Conservation (phyloP, 345 rosid species). For the Moricandia moricandioides region DNA sequence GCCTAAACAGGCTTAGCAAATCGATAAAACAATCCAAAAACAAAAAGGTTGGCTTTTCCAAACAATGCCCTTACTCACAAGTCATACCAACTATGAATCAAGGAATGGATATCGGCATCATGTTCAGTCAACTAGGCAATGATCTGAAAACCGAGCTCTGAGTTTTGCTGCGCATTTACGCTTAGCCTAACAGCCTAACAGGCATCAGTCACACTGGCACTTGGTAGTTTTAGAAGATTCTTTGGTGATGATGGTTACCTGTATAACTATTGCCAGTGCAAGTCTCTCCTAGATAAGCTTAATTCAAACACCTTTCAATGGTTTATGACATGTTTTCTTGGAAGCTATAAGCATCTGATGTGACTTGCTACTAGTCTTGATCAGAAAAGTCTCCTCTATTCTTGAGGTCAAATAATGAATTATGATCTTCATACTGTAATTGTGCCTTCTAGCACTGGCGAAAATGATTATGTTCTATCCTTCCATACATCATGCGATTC, state of each 20-base stretch:
- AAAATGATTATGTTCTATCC: not conserved
- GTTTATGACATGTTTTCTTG: not conserved
- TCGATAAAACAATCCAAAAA: conserved; percentile 43
- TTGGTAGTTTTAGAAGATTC: not conserved
- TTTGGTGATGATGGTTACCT: conserved; percentile 9
- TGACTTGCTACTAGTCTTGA: not conserved
- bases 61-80: conserved; percentile 56
- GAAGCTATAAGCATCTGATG: not conserved
- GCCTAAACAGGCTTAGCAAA: conserved; percentile 69
- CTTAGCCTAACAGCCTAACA: not conserved
- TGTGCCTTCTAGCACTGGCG: not conserved
- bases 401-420: not conserved
- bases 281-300: conserved; percentile 10
- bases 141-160: conserved; percentile 56
- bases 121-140: conserved; percentile 65
- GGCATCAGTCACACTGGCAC: conserved; percentile 10
- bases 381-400: not conserved
- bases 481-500: no score
- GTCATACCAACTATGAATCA: conserved; percentile 81
- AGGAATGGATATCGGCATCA: conserved; percentile 90
- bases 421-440: not conserved
- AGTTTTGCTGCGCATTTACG: conserved; percentile 6
- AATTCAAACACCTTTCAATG: not conserved
- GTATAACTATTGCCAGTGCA: conserved; percentile 9
- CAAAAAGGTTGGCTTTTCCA: conserved; percentile 63